These are phyloP conservation scores for Globisporangium cystogenes DNA, from an alignment of 352 stramenopile genomes.

Conservation along the genomic window DNA sequence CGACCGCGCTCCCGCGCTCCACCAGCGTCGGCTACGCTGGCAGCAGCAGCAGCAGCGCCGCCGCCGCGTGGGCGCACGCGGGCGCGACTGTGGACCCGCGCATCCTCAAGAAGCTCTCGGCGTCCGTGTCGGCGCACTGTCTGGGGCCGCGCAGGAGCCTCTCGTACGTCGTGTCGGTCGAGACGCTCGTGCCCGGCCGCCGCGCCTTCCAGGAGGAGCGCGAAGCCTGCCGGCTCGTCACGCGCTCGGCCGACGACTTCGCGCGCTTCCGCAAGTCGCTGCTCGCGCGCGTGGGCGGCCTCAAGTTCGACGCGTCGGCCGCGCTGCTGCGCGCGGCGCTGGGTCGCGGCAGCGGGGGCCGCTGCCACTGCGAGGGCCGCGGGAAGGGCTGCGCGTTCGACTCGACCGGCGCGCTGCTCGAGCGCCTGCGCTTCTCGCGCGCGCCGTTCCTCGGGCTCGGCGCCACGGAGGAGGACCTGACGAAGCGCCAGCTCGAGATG, in stretches of 20 bases:
- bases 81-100: constrained; percentile 47
- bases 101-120: constrained; percentile 78
- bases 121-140: constrained; percentile 65
- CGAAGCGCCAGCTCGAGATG: constrained; percentile 69
- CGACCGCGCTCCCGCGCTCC: neutral
- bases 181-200: constrained; percentile 56
- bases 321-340: constrained; percentile 21
- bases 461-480: constrained; percentile 39
- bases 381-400: constrained; percentile 63
- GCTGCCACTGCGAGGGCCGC: constrained; percentile 49
- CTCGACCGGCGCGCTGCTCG: constrained; percentile 61
- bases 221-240: constrained; percentile 62
- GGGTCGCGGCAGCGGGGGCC: constrained; percentile 20
- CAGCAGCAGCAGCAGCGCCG: constrained; percentile 6
- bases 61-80: constrained; percentile 23
- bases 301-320: constrained; percentile 25
- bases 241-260: constrained; percentile 77
- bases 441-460: constrained; percentile 65
- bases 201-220: constrained; percentile 53
- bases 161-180: constrained; percentile 76
- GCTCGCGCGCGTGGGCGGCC: constrained; percentile 44
- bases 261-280: constrained; percentile 70
- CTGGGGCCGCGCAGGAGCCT: constrained; percentile 64
- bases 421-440: constrained; percentile 67
- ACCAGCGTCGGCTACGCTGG: constrained; percentile 3